Conservation (phyloP, 1,284 basidiomycete genomes). For the Puccinia hordei region DNA sequence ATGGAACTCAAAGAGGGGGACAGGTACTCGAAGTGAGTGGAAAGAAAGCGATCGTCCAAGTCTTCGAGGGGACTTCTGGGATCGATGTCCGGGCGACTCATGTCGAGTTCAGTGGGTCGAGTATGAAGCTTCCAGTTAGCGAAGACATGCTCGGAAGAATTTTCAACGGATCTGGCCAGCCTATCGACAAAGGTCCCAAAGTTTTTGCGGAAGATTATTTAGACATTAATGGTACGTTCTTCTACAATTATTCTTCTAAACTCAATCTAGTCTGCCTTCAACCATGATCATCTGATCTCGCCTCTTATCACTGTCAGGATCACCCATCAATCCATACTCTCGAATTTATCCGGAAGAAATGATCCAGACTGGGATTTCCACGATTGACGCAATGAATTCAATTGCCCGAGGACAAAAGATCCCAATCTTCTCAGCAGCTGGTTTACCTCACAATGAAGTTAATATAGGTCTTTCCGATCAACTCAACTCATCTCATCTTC, state of each 20-base stretch:
- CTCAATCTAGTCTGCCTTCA: neutral
- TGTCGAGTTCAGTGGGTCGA: constrained; percentile 95
- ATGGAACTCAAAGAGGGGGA: constrained; percentile 90
- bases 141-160: constrained; percentile 99
- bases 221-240: constrained; percentile 87
- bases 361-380: constrained; percentile 99
- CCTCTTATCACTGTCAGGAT: constrained; percentile 66
- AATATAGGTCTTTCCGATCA: constrained; percentile 55
- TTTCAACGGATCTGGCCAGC: constrained; percentile 97
- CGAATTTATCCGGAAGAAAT: constrained; percentile 99
- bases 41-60: constrained; percentile 98
- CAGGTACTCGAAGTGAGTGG: constrained; percentile 98
- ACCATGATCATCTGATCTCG: neutral
- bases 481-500: constrained; percentile 19
- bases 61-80: constrained; percentile 97
- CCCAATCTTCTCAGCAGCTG: constrained; percentile 98
- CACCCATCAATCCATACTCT: constrained; percentile 97
- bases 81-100: constrained; percentile 97
- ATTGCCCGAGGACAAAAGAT: constrained; percentile 99
- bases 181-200: constrained; percentile 97
- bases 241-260: neutral
- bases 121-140: constrained; percentile 98
- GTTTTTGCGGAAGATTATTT: constrained; percentile 99
- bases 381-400: constrained; percentile 96
- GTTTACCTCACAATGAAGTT: constrained; percentile 98